Base-by-base conservation (phyloP, 257 asterid genomes). In the Penstemon davidsonii region DNA sequence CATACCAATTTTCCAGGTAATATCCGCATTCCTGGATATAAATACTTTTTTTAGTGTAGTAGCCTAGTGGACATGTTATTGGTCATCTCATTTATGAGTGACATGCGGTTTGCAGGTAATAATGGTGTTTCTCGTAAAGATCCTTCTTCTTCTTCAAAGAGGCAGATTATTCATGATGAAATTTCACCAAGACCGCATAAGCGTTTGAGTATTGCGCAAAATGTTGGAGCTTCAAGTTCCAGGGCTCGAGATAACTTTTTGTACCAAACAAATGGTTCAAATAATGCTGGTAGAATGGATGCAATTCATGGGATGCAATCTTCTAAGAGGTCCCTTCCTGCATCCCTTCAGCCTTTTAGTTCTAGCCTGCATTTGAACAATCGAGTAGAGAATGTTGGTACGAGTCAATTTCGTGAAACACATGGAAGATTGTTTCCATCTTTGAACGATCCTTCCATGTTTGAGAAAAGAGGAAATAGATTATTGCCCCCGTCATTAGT, bases 401-500 rank as follows among this genome's bases (percentile, higher is more conserved):
- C 80, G 42, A 77, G 80, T 77, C 86, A 76, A 64, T 62, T 79
- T 74, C 81, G 82, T 74, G 92, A 80, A 40, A 45, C 68, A 7
- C 60, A 78, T 67, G 87, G 79, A 73, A 84, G 62, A 64, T 57
- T 77, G 56, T 67, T 66, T 61, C 81, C 70, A n/a, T 52, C 83
- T 65, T 72, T 71, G 50, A 78, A 51, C 64, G 83, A 81, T 61
- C 67, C 74, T 13, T 77, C 78, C 49, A 55, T 71, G 66, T 59
- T 75, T 64, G 89, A 84, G 55, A 83, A 73, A 69, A 82, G 62
- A 55, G 88, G 89, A 76, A 84, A 43, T 77, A 84, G 92, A 79
- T 42, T 67, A 70, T 75, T 88, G 53, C 99, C 97, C 55, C 63
- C 77, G 43, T 78, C 96, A 54, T 60, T 88, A 68, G 49, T 62